Conservation (phyloP, 495 filamentous ascomycete genomes). For the Aspergillus sparsus region DNA sequence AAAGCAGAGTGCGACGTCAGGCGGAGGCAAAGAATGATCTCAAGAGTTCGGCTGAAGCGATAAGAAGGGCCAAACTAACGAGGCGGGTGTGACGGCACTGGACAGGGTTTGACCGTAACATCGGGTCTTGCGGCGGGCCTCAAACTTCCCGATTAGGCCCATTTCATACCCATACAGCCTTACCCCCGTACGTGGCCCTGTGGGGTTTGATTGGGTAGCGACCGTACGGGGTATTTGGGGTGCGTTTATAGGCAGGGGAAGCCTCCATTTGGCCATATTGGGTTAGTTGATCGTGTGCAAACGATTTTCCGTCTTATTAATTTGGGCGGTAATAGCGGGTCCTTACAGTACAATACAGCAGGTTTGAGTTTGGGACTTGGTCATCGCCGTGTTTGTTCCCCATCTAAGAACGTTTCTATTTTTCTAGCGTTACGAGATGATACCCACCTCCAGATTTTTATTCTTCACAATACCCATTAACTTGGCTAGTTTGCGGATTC, state of each 20-base stretch:
- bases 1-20: conserved; percentile 20
- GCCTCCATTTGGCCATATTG: neutral
- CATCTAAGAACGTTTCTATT: neutral
- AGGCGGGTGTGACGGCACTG: conserved; percentile 19
- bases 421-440: neutral
- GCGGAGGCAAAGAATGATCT: conserved; percentile 17
- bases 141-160: neutral
- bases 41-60: conserved; percentile 12
- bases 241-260: conserved; percentile 7
- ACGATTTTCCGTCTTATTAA: neutral
- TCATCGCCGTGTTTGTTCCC: neutral
- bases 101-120: conserved; percentile 14
- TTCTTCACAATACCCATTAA: neutral
- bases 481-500: neutral
- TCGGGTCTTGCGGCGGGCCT: conserved; percentile 10
- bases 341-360: conserved; percentile 12
- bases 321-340: conserved; percentile 21
- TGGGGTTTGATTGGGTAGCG: neutral
- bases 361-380: neutral
- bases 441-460: neutral
- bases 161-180: conserved; percentile 7
- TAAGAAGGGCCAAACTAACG: conserved; percentile 9
- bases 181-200: too few relatives aligned
- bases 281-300: neutral
- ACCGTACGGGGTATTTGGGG: neutral